Conservation (phyloP, 1,139 yeast genomes). For the Lodderomyces elongisporus region DNA sequence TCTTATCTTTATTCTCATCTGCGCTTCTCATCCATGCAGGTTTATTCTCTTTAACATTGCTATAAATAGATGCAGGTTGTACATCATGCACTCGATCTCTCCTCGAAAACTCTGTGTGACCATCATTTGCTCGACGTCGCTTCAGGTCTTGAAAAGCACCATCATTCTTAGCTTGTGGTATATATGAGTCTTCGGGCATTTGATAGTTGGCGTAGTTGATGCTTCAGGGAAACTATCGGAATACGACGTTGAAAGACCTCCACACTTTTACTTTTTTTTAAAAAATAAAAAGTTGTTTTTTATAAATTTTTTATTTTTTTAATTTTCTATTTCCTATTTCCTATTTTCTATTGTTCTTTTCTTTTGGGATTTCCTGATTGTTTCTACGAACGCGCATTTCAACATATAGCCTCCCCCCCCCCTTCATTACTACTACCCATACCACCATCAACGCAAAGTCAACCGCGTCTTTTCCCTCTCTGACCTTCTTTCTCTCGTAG, state of each 20-base stretch:
- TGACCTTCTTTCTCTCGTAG: not conserved
- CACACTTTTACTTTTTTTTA: too few species aligned
- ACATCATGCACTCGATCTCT: not conserved
- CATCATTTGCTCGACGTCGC: conserved; percentile 2
- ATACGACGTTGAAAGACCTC: too few species aligned
- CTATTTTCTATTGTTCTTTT: too few species aligned
- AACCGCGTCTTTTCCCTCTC: not conserved
- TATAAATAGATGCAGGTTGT: conserved; percentile 22
- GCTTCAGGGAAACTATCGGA: too few species aligned
- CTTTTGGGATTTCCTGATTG: too few species aligned
- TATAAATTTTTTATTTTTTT: too few species aligned
- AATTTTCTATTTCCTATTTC: too few species aligned
- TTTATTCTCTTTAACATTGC: conserved; percentile 17
- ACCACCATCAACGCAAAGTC: too few species aligned
- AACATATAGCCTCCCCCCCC: too few species aligned
- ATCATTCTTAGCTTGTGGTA: not conserved
- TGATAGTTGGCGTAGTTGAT: not conserved
- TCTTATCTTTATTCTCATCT: conserved; percentile 17
- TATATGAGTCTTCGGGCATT: not conserved
- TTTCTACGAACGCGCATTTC: too few species aligned
- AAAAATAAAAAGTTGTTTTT: too few species aligned
- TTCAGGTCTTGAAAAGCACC: not conserved
- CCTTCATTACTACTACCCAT: too few species aligned
- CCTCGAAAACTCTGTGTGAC: not conserved
- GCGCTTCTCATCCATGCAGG: conserved; percentile 40